A percentile compares a stretch with the other conserved stretches of the same genome.
phyloP scores from a whole-genome alignment of 2,329 filamentous ascomycete genomes.

The Sporothrix sp. region DNA sequence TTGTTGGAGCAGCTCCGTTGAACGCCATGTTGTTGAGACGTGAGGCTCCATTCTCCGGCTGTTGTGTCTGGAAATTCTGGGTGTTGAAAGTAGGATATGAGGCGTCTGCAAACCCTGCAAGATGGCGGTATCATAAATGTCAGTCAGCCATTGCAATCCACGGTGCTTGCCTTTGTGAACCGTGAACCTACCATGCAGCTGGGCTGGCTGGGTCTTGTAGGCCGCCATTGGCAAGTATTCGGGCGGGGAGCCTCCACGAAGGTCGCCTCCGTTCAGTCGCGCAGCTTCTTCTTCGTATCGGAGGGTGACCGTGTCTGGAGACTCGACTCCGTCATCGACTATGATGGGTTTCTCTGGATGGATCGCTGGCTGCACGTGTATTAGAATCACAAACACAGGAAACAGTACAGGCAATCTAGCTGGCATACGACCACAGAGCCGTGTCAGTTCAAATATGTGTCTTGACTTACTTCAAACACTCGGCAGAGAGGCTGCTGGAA shows the following conservation, averaged over 20 bases:
- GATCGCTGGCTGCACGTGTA: conserved; percentile 36
- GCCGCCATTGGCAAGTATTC: conserved; percentile 66
- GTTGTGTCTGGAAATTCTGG: conserved; percentile 38
- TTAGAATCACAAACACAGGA: background rate
- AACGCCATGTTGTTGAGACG: conserved; percentile 49
- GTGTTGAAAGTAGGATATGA: conserved; percentile 42
- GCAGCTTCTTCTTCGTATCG: conserved; percentile 47
- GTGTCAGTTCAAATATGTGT: background rate
- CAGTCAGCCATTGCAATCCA: background rate
- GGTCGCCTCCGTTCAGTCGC: conserved; percentile 40
- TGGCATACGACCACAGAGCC: no score
- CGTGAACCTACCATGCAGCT: conserved; percentile 67
- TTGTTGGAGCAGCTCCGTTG: conserved; percentile 50
- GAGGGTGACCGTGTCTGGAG: conserved; percentile 46
- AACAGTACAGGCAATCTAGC: no score
- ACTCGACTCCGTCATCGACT: conserved; percentile 48
- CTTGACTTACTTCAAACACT: conserved; percentile 46
- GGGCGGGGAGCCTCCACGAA: conserved; percentile 47
- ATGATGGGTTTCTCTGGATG: conserved; percentile 48
- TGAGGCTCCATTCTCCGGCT: conserved; percentile 39
- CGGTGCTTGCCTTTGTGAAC: background rate
- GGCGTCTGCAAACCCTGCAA: conserved; percentile 33
- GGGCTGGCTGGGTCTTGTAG: conserved; percentile 68
- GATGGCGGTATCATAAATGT: no score
- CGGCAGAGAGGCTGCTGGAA: conserved; percentile 47